Evolutionary conservation across 495 filamentous ascomycete genomes (phyloP).

Genomic region (Neurospora discreta): DNA sequence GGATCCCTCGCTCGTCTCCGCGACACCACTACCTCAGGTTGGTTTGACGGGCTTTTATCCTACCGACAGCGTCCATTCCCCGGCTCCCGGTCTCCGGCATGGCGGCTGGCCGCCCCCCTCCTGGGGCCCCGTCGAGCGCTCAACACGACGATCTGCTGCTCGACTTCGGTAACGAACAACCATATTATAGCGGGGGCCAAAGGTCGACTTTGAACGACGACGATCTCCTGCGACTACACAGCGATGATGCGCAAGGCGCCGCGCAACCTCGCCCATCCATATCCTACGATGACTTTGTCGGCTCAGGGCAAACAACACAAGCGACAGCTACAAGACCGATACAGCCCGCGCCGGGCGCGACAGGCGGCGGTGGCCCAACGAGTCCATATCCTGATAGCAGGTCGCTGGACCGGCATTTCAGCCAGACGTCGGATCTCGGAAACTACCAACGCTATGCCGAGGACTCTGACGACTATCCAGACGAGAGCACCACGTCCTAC

Average conservation of each 20-base stretch:
- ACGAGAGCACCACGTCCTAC: slow-evolving; percentile 57
- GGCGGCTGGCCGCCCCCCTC: slow-evolving; percentile 52
- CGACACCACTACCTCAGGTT: slow-evolving; percentile 13
- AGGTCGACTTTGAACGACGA: slow-evolving; percentile 67
- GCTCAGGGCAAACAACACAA: slow-evolving; percentile 33
- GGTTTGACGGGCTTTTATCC: slow-evolving; percentile 18
- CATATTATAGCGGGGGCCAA: slow-evolving; percentile 61
- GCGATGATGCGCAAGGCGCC: slow-evolving; percentile 48
- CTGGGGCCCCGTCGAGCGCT: slow-evolving; percentile 47
- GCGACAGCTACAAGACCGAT: neutral
- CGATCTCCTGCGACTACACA: slow-evolving; percentile 57
- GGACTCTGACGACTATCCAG: slow-evolving; percentile 62
- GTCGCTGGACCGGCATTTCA: slow-evolving; percentile 47
- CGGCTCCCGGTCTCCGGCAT: slow-evolving; percentile 33
- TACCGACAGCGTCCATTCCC: neutral
- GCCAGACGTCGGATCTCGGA: slow-evolving; percentile 69
- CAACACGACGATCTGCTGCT: slow-evolving; percentile 56
- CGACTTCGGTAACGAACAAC: slow-evolving; percentile 59
- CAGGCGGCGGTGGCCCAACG: slow-evolving; percentile 23
- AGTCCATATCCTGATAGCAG: slow-evolving; percentile 40
- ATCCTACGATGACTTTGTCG: slow-evolving; percentile 93
- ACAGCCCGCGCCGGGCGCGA: slow-evolving; percentile 24
- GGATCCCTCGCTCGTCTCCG: slow-evolving; percentile 2
- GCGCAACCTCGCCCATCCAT: slow-evolving; percentile 65
- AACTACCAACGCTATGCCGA: slow-evolving; percentile 91